These are phyloP conservation scores for Schwanniomyces pseudopolymorphus DNA, from an alignment of 805 yeast species.

Conservation along the genomic window DNA sequence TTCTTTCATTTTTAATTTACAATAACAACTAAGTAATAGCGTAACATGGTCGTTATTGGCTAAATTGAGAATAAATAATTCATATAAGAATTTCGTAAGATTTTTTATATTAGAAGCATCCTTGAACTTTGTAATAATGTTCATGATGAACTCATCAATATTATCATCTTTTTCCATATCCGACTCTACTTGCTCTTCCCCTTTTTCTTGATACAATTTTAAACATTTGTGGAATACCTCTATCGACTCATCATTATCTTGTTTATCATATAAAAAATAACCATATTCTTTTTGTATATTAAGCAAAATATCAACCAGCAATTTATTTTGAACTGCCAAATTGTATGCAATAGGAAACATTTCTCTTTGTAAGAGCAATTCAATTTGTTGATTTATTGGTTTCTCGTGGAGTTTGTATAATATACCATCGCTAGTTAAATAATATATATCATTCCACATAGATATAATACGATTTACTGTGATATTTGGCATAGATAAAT, in stretches of 20 bases:
- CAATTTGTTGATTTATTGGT: conserved; percentile 63
- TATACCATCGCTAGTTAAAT: conserved; percentile 74
- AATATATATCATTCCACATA: conserved; percentile 55
- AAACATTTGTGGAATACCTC: conserved; percentile 62
- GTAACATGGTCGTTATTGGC: conserved; percentile 84
- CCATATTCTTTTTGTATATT: conserved; percentile 53
- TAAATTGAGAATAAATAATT: conserved; percentile 50
- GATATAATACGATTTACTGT: conserved; percentile 58
- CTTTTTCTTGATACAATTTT: conserved; percentile 15
- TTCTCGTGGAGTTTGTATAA: conserved; percentile 69
- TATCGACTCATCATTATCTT: conserved; percentile 67
- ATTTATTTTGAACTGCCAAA: conserved; percentile 48
- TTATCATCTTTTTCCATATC: conserved; percentile 18
- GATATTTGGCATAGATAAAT: conserved; percentile 61
- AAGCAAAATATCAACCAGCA: conserved; percentile 28
- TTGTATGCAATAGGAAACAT: conserved; percentile 71
- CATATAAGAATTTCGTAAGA: conserved; percentile 62
- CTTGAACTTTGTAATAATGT: conserved; percentile 73
- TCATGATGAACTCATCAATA: conserved; percentile 52
- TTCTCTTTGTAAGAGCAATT: conserved; percentile 65
- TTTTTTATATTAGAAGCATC: conserved; percentile 71
- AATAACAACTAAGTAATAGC: conserved; percentile 70
- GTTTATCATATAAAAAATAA: conserved; percentile 66
- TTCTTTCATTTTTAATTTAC: conserved; percentile 65
- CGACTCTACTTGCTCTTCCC: conserved; percentile 3